Evolutionary conservation across 495 filamentous ascomycete genomes (phyloP).

Genomic region (Oleoguttula mirabilis): DNA sequence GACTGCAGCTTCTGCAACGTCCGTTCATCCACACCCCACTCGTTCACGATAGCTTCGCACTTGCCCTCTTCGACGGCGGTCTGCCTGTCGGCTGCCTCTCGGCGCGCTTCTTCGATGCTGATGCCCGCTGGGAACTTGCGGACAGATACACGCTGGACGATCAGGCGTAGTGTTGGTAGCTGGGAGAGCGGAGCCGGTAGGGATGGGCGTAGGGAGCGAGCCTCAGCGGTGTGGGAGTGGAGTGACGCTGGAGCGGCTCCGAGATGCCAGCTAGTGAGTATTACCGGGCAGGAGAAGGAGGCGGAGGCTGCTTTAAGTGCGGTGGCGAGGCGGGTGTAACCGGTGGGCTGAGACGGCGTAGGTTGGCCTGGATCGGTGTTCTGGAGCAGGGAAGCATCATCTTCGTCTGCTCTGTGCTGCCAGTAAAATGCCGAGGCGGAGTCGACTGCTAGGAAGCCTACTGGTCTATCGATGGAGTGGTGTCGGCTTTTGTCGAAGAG

Average conservation of each 20-base stretch:
- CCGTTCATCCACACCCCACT: constrained; percentile 15
- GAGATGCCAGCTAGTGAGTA: constrained; percentile 23
- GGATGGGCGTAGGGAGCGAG: constrained; percentile 13
- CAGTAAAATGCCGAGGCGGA: constrained; percentile 47
- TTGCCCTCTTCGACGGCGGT: constrained; percentile 29
- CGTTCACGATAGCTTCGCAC: constrained; percentile 18
- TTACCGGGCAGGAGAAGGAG: constrained; percentile 23
- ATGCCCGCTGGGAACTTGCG: constrained; percentile 42
- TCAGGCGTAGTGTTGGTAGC: constrained; percentile 35
- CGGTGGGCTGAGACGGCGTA: neutral
- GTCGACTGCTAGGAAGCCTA: constrained; percentile 44
- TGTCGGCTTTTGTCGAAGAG: constrained; percentile 40
- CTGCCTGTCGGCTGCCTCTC: constrained; percentile 37
- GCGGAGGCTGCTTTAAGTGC: constrained; percentile 13
- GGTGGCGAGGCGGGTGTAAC: constrained; percentile 22
- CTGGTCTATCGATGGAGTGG: constrained; percentile 33
- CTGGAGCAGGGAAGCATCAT: constrained; percentile 24
- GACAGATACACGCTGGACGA: constrained; percentile 36
- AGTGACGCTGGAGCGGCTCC: constrained; percentile 10
- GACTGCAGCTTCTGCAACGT: constrained; percentile 1
- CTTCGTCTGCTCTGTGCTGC: constrained; percentile 40
- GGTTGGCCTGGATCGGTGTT: neutral
- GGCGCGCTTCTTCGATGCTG: constrained; percentile 43
- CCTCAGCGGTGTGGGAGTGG: constrained; percentile 18
- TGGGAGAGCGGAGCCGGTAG: constrained; percentile 31